Evolutionary conservation across 352 stramenopile species (phyloP).

Genomic region (Pythium sp.): DNA sequence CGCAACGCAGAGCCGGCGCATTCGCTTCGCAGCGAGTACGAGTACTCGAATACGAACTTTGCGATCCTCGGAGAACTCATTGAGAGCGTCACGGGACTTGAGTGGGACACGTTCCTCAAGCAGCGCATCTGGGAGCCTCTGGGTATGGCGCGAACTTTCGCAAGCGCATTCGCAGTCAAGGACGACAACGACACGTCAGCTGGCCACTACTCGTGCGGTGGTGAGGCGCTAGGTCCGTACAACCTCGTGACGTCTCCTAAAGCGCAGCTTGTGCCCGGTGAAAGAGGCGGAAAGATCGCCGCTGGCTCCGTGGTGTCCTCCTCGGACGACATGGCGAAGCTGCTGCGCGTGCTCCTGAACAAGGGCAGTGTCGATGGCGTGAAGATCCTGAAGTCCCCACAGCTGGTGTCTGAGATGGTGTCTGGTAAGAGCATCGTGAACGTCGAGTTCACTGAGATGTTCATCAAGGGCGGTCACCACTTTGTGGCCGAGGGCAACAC

Average conservation of each 20-base stretch:
- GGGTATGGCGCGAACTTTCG: slow-evolving; percentile 56
- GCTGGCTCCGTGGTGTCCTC: slow-evolving; percentile 49
- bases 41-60: slow-evolving; percentile 67
- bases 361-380: slow-evolving; percentile 53
- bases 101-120: slow-evolving; percentile 53
- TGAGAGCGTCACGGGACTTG: slow-evolving; percentile 34
- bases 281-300: slow-evolving; percentile 19
- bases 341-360: slow-evolving; percentile 58
- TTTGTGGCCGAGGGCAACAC: slow-evolving; percentile 46
- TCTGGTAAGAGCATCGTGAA: slow-evolving; percentile 52
- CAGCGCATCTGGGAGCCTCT: slow-evolving; percentile 51
- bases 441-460: slow-evolving; percentile 32
- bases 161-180: neutral
- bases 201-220: slow-evolving; percentile 52
- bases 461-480: slow-evolving; percentile 41
- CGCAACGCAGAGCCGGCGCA: slow-evolving; percentile 36
- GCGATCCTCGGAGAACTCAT: slow-evolving; percentile 61
- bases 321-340: slow-evolving; percentile 49
- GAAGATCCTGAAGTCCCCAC: slow-evolving; percentile 40
- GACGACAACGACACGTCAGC: neutral
- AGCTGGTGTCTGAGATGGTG: slow-evolving; percentile 51
- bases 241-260: slow-evolving; percentile 30
- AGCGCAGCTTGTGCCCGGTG: slow-evolving; percentile 12
- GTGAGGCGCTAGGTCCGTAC: slow-evolving; percentile 42
- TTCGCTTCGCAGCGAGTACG: slow-evolving; percentile 42